Evolutionary conservation across 805 yeast genomes (phyloP).

Genomic region (Candida adriatica): DNA sequence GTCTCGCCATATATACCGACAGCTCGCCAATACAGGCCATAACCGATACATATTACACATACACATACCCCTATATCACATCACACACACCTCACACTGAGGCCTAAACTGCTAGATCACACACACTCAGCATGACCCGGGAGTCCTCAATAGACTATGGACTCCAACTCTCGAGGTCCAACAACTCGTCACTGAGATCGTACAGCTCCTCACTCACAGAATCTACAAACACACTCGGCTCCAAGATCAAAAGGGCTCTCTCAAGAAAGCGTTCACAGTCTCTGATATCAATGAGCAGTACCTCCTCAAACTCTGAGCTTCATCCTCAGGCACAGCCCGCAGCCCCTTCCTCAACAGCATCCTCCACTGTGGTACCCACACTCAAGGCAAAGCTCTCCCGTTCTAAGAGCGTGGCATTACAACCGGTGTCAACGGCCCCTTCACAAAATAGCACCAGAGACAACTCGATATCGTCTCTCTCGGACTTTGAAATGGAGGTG

Average conservation of each 20-base stretch:
- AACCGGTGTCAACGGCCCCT: constrained; percentile 3
- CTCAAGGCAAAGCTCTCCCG: constrained; percentile 4
- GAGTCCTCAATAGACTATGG: constrained; percentile 3
- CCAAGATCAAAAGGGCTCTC: constrained; percentile 8
- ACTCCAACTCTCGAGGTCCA: constrained; percentile 15
- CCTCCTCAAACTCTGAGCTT: neutral
- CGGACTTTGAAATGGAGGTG: constrained; percentile 17
- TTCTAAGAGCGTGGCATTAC: constrained; percentile 4
- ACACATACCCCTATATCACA: neutral
- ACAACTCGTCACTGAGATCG: constrained; percentile 19
- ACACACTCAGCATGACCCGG: constrained; percentile 3
- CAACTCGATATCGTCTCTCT: constrained; percentile 19
- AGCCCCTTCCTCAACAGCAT: neutral
- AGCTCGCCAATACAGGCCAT: neutral
- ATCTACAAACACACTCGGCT: constrained; percentile 10
- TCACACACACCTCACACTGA: neutral
- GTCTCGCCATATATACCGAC: neutral
- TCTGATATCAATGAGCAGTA: constrained; percentile 4
- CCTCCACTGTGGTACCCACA: constrained; percentile 1
- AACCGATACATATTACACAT: neutral
- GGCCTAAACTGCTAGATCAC: too few species aligned
- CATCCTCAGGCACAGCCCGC: neutral
- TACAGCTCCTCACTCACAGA: constrained; percentile 18
- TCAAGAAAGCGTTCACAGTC: constrained; percentile 15
- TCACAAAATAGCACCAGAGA: constrained; percentile 16